These are phyloP conservation scores for Strobilomyces confusus DNA, from an alignment of 768 basidiomycete genomes.

Conservation along the genomic window DNA sequence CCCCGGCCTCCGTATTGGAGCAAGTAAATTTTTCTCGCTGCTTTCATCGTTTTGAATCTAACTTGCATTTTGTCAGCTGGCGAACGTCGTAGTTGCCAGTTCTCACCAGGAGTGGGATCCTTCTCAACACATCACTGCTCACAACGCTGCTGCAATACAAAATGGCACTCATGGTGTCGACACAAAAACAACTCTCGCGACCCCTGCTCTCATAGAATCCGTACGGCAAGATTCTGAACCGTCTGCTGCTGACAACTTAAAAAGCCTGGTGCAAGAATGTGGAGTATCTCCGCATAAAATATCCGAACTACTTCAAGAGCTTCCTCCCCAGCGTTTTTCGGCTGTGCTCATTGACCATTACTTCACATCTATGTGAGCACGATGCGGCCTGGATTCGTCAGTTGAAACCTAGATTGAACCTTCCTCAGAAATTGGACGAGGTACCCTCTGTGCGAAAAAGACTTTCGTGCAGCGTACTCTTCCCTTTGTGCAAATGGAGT, in stretches of 20 bases:
- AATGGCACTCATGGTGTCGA: constrained; percentile 27
- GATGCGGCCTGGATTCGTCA: not conserved
- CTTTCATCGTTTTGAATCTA: constrained; percentile 16
- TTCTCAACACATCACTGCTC: constrained; percentile 12
- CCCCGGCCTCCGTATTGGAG: constrained; percentile 73
- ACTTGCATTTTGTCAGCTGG: constrained; percentile 38
- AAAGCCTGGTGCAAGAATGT: constrained; percentile 85
- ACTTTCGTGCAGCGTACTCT: constrained; percentile 70
- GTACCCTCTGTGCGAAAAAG: constrained; percentile 83
- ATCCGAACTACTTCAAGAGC: constrained; percentile 81
- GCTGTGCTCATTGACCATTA: constrained; percentile 82
- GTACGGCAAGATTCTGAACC: constrained; percentile 42
- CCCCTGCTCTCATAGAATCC: constrained; percentile 36
- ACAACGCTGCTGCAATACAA: constrained; percentile 11
- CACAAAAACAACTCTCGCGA: constrained; percentile 24
- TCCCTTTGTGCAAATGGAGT: constrained; percentile 61
- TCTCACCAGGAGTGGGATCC: constrained; percentile 31
- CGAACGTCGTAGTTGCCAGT: constrained; percentile 48
- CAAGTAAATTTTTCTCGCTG: constrained; percentile 48
- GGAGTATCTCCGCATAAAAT: constrained; percentile 90
- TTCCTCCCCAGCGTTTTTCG: constrained; percentile 73
- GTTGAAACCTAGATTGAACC: not conserved
- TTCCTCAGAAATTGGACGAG: constrained; percentile 81
- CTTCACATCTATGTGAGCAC: constrained; percentile 63
- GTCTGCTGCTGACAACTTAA: constrained; percentile 75